Evolutionary conservation across 2,329 filamentous ascomycete species (phyloP), one percentile per base, ranked within the genome.

Genomic region (Ceratocystiopsis minuta): DNA sequence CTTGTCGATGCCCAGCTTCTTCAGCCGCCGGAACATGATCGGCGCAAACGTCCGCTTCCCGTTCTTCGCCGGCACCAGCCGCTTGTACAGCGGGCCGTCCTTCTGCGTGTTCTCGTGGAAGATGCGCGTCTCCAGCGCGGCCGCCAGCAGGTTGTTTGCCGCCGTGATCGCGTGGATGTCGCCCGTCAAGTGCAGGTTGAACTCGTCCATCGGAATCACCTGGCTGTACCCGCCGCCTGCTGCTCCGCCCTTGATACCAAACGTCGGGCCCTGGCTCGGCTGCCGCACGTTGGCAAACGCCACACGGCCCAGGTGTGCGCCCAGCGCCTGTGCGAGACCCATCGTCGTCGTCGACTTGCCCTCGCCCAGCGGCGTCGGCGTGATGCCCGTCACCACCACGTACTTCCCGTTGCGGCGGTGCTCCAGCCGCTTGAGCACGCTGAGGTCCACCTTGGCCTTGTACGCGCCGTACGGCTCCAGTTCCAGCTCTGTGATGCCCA

Each of bases 171-270:
- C 90, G 59, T 98, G 90, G 44, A 98, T 96, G 58, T 98, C 90
- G 54, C 90, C 90, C 43, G 90, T 98, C 54, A 98, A 65, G 60
- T 98, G 90, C 56, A 98, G 67, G 63, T 98, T 98, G 68, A 98
- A 98, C 61, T 98, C 90, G 54, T 98, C 90, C 90, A 98, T 98
- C 45, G 90, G 90, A 53, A 98, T 96, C 55, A 98, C 90, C 60
- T 98, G 90, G 60, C 85, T 94, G 73, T 96, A 98, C 34, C 90
- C 90, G 59, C 90, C 90, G 54, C 90, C 90, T 43, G 90, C 90
- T 45, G 90, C 90, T 54, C 90, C 90, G 48, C 90, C 90, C 70
- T 98, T 98, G 70, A 98, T 96, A 54, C 90, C 90, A 58, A 98
- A 98, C 0, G 90, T 98, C 43, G 90, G 90, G 5, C 90, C 90